A percentile compares a stretch with the other conserved stretches of the same genome.
phyloP scores from a whole-genome alignment of 768 basidiomycete species.

The Russula sp. region DNA sequence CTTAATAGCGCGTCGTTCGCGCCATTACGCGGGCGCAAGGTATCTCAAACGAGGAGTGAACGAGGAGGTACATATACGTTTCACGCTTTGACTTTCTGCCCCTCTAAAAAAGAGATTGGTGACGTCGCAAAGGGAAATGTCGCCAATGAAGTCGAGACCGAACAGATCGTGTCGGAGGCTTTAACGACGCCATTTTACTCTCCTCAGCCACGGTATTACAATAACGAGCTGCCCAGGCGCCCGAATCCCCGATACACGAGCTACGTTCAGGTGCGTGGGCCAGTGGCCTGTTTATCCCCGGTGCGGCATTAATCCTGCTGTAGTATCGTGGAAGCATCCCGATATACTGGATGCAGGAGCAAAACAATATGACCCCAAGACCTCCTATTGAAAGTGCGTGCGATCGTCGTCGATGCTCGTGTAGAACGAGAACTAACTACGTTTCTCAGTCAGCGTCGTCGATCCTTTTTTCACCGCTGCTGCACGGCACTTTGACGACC shows the following conservation, averaged over 20 bases:
- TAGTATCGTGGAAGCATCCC: constrained; percentile 94
- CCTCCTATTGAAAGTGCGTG: constrained; percentile 92
- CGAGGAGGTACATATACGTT: constrained; percentile 53
- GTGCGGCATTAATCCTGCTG: background rate
- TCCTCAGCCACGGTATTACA: constrained; percentile 39
- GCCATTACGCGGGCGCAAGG: constrained; percentile 92
- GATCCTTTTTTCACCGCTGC: constrained; percentile 96
- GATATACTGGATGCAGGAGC: constrained; percentile 94
- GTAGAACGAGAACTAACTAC: too few relatives aligned
- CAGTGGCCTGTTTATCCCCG: background rate
- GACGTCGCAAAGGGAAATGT: constrained; percentile 76
- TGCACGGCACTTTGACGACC: constrained; percentile 85
- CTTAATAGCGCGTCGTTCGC: constrained; percentile 88
- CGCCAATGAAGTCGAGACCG: constrained; percentile 98
- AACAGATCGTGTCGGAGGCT: constrained; percentile 92
- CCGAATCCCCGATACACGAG: constrained; percentile 88
- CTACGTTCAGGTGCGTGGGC: constrained; percentile 71
- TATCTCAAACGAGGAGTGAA: constrained; percentile 94
- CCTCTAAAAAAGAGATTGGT: background rate
- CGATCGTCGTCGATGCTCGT: background rate
- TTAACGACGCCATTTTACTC: constrained; percentile 85
- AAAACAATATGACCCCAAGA: constrained; percentile 79
- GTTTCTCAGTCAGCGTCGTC: constrained; percentile 67
- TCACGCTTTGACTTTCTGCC: background rate
- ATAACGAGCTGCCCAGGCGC: constrained; percentile 29